Evolutionary conservation across 2,329 filamentous ascomycete genomes (phyloP).

Genomic region (Niveomyces coronatus): DNA sequence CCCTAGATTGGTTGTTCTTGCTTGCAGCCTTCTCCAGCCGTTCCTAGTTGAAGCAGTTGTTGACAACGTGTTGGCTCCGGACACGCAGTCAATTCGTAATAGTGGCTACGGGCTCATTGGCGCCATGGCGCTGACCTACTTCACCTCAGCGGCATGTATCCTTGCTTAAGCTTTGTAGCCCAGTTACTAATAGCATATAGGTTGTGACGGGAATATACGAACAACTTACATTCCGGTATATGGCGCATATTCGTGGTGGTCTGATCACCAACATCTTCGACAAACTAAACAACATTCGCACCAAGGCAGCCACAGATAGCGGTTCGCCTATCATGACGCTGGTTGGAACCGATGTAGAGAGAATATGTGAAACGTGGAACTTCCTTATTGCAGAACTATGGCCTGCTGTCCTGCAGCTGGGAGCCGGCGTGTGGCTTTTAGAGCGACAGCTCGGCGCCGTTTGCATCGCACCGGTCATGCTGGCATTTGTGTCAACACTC

Average conservation of each 20-base stretch:
- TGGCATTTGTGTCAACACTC: constrained; percentile 8
- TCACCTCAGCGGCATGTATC: not conserved
- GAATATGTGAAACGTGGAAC: constrained; percentile 6
- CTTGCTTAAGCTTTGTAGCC: not conserved
- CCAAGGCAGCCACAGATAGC: not conserved
- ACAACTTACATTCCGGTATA: constrained; percentile 6
- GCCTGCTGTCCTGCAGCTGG: constrained; percentile 8
- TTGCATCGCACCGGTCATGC: constrained; percentile 11
- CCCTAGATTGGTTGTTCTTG: constrained; percentile 3
- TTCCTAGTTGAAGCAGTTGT: constrained; percentile 4
- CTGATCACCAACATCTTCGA: constrained; percentile 3
- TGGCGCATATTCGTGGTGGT: constrained; percentile 6
- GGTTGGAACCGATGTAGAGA: constrained; percentile 8
- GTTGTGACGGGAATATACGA: constrained; percentile 6
- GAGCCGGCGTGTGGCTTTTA: constrained; percentile 9
- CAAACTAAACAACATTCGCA: not conserved
- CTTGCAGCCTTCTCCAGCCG: constrained; percentile 1
- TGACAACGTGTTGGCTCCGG: constrained; percentile 1
- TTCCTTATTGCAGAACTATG: constrained; percentile 6
- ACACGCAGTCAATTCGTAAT: constrained; percentile 3
- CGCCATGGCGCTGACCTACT: constrained; percentile 3
- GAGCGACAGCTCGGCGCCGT: constrained; percentile 10
- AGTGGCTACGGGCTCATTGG: constrained; percentile 7
- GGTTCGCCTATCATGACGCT: constrained; percentile 6
- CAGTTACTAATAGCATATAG: not conserved